Evolutionary conservation across 2,329 filamentous ascomycete genomes (phyloP), one percentile per base, ranked within the genome.

Genomic region (Orbilia ellipsospora): DNA sequence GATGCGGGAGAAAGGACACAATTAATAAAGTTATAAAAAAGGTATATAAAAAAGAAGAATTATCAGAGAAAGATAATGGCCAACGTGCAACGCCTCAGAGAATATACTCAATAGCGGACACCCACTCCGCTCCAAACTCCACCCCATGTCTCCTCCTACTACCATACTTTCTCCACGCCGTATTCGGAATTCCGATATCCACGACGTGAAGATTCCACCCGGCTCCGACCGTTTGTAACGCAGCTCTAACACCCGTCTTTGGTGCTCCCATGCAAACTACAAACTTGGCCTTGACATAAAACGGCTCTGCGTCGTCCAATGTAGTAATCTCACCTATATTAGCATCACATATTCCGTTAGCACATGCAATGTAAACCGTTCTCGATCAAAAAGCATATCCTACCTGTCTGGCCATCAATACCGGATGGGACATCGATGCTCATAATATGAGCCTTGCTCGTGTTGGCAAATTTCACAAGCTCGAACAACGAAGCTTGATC

Each of bases 341-440:
- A 28, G 64, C 8, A 36, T 7, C 31, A 36, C 10, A 7, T 7
- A 66, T 44, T 55, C 48, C n/a, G 20, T 23, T 13, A 77, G 16
- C 78, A 23, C 63, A 80, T 74, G 80, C 73, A 59, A 15, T n/a
- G 16, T 13, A 18, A 18, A 44, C 40, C 6, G 28, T 45, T 8
- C 15, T 23, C 16, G 60, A 57, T 10, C 48, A 31, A 36, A 57
- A 36, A n/a, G 10, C 20, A 68, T 85, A 87, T 86, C 80, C 87
- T 87, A 80, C 93, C 93, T 45, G 89, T 90, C 0, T 89, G 89
- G 1, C 92, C 92, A 77, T 94, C 93, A 59, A 97, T 89, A 4
- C 95, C 95, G 0, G 92, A 94, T 0, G 95, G 95, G 4, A 96
- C 89, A 81, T 97, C 94, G n/a, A 99, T 88, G 0, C 93, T 92